Percentiles rank a stretch among this genome's conserved stretches.
Conservation (phyloP, 768 basidiomycete genomes). For the Exidia glandulosa region DNA sequence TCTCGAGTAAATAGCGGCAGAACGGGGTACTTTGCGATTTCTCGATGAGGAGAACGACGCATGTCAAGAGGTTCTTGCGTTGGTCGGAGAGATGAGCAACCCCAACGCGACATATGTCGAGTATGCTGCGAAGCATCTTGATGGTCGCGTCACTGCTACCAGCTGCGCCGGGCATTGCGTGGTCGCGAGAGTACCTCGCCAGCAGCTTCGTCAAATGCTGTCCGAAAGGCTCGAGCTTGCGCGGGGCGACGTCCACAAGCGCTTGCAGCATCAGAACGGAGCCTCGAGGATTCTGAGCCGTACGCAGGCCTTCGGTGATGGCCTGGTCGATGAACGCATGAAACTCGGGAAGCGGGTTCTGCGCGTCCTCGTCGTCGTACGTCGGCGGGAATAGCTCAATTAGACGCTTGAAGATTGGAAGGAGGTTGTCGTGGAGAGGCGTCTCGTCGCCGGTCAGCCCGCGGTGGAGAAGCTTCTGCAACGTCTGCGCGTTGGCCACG, state of each 20-base stretch:
- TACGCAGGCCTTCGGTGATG: constrained; percentile 70
- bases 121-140: constrained; percentile 59
- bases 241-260: constrained; percentile 67
- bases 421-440: constrained; percentile 66
- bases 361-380: constrained; percentile 62
- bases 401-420: constrained; percentile 74
- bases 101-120: constrained; percentile 76
- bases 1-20: constrained; percentile 75
- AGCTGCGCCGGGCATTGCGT: constrained; percentile 45
- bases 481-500: constrained; percentile 48
- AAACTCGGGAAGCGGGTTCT: constrained; percentile 62
- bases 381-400: constrained; percentile 67
- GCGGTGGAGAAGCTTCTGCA: constrained; percentile 81
- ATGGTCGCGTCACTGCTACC: constrained; percentile 44
- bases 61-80: constrained; percentile 66
- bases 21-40: constrained; percentile 74
- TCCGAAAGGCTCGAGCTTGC: constrained; percentile 74
- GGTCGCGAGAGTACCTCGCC: constrained; percentile 79
- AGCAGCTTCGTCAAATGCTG: constrained; percentile 71
- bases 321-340: constrained; percentile 64
- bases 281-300: constrained; percentile 60
- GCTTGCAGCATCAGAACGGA: constrained; percentile 81
- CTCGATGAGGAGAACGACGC: constrained; percentile 72
- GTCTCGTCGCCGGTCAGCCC: constrained; percentile 74
- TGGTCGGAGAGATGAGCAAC: constrained; percentile 81